phyloP scores from a whole-genome alignment of 345 rosid genomes.

The Populus pruinosa region DNA sequence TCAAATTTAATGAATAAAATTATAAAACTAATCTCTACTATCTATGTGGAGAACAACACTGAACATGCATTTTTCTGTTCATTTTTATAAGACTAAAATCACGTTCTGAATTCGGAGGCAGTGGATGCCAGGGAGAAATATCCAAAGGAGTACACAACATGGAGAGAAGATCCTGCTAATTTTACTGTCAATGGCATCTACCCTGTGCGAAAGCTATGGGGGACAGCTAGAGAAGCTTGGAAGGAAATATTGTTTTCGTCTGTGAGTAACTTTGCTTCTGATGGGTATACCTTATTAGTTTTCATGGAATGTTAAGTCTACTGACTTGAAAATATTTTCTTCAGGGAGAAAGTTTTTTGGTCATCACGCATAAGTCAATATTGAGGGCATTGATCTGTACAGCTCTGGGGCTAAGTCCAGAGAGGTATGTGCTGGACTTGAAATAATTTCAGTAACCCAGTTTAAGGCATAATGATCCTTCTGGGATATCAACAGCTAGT shows the following conservation, averaged over 20 bases:
- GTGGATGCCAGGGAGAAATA: conserved; percentile 55
- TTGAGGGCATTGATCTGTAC: conserved; percentile 60
- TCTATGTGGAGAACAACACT: too few species aligned
- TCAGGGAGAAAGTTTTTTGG: conserved; percentile 52
- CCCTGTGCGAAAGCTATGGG: conserved; percentile 52
- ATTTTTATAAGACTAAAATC: conserved; percentile 31
- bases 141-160: conserved; percentile 46
- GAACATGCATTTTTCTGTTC: neutral
- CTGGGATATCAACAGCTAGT: neutral
- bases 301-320: conserved; percentile 1
- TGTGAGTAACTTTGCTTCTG: conserved; percentile 27
- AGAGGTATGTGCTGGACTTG: conserved; percentile 39
- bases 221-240: conserved; percentile 65
- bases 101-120: conserved; percentile 64
- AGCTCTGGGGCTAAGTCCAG: conserved; percentile 56
- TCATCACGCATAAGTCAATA: conserved; percentile 66
- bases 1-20: neutral
- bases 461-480: neutral
- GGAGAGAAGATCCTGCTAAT: conserved; percentile 66
- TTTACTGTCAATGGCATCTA: conserved; percentile 56
- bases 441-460: neutral
- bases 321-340: conserved; percentile 14
- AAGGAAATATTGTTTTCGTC: conserved; percentile 52
- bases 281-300: neutral
- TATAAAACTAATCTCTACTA: neutral